Percentiles rank a stretch among this genome's conserved stretches.
Conservation (phyloP, 2,329 filamentous ascomycete species). For the Beauveria medogensis region DNA sequence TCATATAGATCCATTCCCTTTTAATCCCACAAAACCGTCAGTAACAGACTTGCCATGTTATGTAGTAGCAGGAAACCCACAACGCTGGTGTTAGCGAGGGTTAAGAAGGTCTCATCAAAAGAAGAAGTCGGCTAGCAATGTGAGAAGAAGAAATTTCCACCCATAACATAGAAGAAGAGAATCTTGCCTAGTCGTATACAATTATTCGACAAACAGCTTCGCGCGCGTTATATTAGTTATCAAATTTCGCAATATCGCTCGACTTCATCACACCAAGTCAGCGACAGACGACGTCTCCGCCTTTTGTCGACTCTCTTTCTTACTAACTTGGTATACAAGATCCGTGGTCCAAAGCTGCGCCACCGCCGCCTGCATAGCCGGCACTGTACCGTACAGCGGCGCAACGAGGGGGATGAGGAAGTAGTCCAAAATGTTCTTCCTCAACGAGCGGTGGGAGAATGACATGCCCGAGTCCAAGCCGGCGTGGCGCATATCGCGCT, state of each 20-base stretch:
- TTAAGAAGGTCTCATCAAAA: not conserved
- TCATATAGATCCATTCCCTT: not conserved
- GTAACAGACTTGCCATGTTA: not conserved
- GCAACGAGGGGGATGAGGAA: conserved; percentile 59
- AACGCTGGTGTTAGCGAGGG: not conserved
- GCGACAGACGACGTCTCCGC: conserved; percentile 35
- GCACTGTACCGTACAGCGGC: conserved; percentile 59
- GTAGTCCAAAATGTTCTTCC: conserved; percentile 54
- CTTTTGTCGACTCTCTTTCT: conserved; percentile 53
- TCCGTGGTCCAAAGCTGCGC: conserved; percentile 63
- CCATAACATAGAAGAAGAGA: not conserved
- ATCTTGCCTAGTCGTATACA: not conserved
- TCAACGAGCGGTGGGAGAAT: conserved; percentile 51
- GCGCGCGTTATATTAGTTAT: not conserved
- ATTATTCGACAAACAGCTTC: not conserved
- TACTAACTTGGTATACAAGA: conserved; percentile 63
- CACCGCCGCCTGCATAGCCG: conserved; percentile 58
- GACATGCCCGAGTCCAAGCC: conserved; percentile 57
- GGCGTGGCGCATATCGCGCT: conserved; percentile 59
- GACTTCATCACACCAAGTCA: conserved; percentile 35
- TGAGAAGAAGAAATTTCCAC: not conserved
- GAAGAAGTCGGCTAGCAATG: not conserved
- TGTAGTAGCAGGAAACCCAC: not conserved
- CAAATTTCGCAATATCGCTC: not conserved
- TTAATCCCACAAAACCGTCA: not conserved